Percentiles rank a stretch among this genome's conserved stretches.
phyloP scores from a whole-genome alignment of 208 protist genomes.

The Leishmania turanica region DNA sequence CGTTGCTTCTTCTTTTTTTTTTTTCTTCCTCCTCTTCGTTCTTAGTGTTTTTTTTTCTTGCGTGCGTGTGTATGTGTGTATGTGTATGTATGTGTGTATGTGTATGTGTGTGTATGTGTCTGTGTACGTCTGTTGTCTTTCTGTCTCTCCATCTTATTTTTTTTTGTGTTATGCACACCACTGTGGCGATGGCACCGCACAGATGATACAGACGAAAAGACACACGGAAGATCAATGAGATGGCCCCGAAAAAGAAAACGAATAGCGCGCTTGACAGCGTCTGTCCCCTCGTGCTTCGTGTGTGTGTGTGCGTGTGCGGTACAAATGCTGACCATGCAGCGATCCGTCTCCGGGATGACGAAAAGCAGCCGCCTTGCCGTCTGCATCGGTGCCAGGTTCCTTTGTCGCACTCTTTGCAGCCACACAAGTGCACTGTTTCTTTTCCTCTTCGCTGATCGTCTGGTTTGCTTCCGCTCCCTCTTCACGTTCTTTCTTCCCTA shows the following conservation, averaged over 20 bases:
- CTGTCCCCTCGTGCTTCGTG: neutral
- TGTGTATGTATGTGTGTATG: neutral
- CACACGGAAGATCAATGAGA: too few species aligned
- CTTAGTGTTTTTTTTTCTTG: too few species aligned
- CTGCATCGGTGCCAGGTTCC: neutral
- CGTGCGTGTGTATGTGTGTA: neutral
- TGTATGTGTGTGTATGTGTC: neutral
- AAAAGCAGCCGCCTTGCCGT: neutral
- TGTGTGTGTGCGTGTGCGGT: neutral
- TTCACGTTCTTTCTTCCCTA: neutral
- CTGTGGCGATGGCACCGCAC: too few species aligned
- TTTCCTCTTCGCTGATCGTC: neutral
- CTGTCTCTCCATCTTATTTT: too few species aligned
- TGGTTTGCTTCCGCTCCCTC: neutral
- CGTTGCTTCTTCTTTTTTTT: conserved; percentile 13
- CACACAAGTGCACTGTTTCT: neutral
- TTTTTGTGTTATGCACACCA: neutral
- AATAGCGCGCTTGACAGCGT: neutral
- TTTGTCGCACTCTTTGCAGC: neutral
- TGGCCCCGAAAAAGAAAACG: too few species aligned
- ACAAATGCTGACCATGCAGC: neutral
- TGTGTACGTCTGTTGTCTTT: neutral
- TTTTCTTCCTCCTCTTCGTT: conserved; percentile 6
- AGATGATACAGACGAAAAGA: neutral
- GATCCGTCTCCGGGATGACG: neutral